Evolutionary conservation across 1,284 basidiomycete species (phyloP), one percentile per base, ranked within the genome.

Genomic region (Trametes pubescens): DNA sequence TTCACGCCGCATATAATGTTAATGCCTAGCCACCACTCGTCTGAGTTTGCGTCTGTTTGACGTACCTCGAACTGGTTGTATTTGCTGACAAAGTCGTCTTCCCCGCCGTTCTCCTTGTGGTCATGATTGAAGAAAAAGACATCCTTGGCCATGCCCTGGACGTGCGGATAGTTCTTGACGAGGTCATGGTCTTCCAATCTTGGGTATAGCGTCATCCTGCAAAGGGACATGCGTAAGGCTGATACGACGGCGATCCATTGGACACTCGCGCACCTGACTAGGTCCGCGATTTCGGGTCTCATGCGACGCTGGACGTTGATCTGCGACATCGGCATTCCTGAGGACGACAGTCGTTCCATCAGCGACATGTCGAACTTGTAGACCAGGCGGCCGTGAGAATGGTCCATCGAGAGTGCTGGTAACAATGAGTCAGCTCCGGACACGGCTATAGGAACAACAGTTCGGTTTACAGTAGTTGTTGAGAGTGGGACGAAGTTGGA

Each of bases 11-110:
- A 7, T n/a, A 16, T 16, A 4, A 7, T 18, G 18, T 43, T 2
- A 16, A 11, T 38, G 11, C 3, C 4, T 3, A 16, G 37, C 37
- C 37, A 38, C 37, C 2, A 16, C 37, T 38, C 29, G 29, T 32
- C 8, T 3, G 29, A n/a, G n/a, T n/a, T n/a, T n/a, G n/a, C n/a
- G n/a, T n/a, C n/a, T n/a, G n/a, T 3, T 44, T 24, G 10, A 51
- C 78, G 62, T 60, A 88, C 91, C 82, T 93, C 91, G 60, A 83
- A 89, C 9, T 71, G 74, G 66, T 93, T 93, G 71, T 79, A 86
- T 69, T 88, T 91, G 61, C 85, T 87, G 0, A 81, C 80, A 0
- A 84, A 82, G 37, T 91, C 88, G 46, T 73, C 88, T 14, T 87
- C 86, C 9, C 69, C 83, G 0, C 79, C 81, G 35, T 80, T 83